Base-by-base conservation (phyloP, 768 basidiomycete genomes). In the Termitomyces eurrhizus region DNA sequence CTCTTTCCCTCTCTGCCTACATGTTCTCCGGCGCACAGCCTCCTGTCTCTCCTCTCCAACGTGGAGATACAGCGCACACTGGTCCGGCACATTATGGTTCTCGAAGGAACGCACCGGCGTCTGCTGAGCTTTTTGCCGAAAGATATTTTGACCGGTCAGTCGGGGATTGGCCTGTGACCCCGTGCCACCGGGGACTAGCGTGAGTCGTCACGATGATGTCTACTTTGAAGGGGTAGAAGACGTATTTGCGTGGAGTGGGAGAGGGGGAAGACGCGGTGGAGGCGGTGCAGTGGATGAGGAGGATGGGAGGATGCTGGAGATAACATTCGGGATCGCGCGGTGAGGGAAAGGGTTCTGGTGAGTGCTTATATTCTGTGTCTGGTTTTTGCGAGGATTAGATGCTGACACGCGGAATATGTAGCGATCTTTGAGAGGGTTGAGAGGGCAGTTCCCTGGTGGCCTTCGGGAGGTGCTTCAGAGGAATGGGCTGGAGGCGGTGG, bases 91-190 rank as follows among this genome's bases (percentile, higher is more conserved):
- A 73, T 93, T 33, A 74, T 90, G 57, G 89, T 93, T n/a, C 80
- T 87, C 14, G 89, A 90, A 65, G 74, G 81, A 7, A 79, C 79
- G 4, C 83, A 86, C 63, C 78, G 81, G 7, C 75, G 78, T 8
- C 76, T 92, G 11, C 81, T 89, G 53, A 78, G 86, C 0, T 95
- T 94, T 75, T 78, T 95, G 55, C 91, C 92, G 0, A 75, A 78
- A 13, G 66, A 75, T 6, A 77, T 90, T 4, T 72, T 83, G 13
- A 32, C 9, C 2, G 36, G 74, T 78, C 33, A 26, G 16, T 4
- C 14, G 7, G 58, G 79, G 85, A 5, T 76, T 92, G 62, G 85
- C 88, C 9, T 97, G 89, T 65, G 96, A 98, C 68, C 95, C 95
- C 0, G 76, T 96, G 2, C 93, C 95, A 0, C 95, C 95, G 0